phyloP scores from a whole-genome alignment of 768 basidiomycete species.

The Termitomyces heimii region DNA sequence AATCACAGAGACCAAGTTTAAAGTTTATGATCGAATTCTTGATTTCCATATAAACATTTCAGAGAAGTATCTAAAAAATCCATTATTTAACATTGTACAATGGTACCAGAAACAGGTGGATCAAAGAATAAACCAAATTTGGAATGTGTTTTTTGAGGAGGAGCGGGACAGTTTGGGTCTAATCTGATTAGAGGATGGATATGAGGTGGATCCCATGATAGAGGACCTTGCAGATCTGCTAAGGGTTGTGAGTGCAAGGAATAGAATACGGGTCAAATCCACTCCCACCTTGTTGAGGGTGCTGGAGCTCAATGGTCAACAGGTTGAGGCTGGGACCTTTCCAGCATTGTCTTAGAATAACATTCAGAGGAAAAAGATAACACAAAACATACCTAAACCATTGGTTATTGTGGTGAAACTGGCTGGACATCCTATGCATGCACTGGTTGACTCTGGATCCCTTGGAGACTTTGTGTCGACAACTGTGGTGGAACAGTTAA shows the following conservation, averaged over 20 bases:
- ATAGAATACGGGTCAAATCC: accelerated
- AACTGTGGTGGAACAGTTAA: not conserved
- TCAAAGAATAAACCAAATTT: not conserved
- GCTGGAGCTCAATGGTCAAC: not conserved
- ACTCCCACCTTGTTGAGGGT: not conserved
- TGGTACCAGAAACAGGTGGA: not conserved
- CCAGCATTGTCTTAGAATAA: not conserved
- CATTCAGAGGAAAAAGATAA: not conserved
- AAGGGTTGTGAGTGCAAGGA: not conserved
- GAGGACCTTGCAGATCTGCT: not conserved
- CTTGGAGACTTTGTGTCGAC: not conserved
- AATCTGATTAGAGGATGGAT: too few species aligned
- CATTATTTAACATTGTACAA: not conserved
- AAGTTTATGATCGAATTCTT: not conserved
- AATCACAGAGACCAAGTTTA: too few species aligned
- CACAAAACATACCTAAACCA: not conserved
- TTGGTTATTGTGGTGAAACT: not conserved
- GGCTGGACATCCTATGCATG: not conserved
- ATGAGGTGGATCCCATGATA: too few species aligned
- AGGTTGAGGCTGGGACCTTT: not conserved
- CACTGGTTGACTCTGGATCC: not conserved
- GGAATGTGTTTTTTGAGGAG: not conserved
- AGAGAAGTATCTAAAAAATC: not conserved
- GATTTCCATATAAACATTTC: too few species aligned
- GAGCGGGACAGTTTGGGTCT: not conserved